Evolutionary conservation across 768 basidiomycete species (phyloP).

Genomic region (Leccinum olivaceopallidum): DNA sequence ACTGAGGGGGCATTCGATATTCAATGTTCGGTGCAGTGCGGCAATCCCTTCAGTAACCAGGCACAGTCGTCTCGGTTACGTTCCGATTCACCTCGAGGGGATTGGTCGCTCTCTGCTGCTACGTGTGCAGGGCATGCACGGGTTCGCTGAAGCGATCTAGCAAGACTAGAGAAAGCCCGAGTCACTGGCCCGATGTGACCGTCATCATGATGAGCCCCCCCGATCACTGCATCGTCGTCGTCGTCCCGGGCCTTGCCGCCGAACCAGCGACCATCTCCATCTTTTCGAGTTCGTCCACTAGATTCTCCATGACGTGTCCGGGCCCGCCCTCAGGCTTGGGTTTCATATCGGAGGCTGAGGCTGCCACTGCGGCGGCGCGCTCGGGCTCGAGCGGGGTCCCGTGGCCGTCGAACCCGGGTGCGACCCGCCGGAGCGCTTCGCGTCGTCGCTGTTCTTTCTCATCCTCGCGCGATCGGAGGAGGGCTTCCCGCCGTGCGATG

Average conservation of each 20-base stretch:
- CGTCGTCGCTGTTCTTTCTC: constrained; percentile 65
- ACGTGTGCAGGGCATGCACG: not conserved
- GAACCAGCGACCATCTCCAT: constrained; percentile 40
- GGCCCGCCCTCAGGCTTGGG: not conserved
- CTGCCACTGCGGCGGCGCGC: constrained; percentile 14
- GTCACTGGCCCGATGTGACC: no score
- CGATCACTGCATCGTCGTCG: not conserved
- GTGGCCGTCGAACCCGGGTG: constrained; percentile 80
- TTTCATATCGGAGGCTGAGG: not conserved
- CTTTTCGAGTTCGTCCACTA: constrained; percentile 79
- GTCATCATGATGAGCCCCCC: no score
- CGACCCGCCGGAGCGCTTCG: constrained; percentile 73
- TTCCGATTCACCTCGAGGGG: not conserved
- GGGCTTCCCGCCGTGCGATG: constrained; percentile 65
- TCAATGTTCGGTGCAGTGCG: no score
- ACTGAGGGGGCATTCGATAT: no score
- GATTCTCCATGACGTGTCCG: constrained; percentile 75
- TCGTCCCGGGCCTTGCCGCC: not conserved
- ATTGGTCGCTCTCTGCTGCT: not conserved
- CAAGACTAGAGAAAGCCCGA: not conserved
- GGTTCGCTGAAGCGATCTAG: not conserved
- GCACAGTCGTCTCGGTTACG: not conserved
- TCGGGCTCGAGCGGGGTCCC: constrained; percentile 47
- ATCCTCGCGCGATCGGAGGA: constrained; percentile 70
- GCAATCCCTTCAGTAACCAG: not conserved